Base-by-base conservation (phyloP, 192 early-diverging fungal species). In the Backusella macrospora region DNA sequence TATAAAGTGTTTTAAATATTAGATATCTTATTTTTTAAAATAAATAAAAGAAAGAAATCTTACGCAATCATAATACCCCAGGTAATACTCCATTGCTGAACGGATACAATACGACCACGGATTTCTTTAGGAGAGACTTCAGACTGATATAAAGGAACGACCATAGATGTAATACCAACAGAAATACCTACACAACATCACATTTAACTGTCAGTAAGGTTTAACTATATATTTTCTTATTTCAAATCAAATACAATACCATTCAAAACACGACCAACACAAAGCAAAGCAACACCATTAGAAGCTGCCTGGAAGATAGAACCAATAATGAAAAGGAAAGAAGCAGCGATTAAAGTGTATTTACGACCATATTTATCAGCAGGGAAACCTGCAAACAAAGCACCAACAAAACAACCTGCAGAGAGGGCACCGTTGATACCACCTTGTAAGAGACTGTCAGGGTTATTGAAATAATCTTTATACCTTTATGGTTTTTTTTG, bases 31-130 rank as follows among this genome's bases (percentile, higher is more conserved):
- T 42, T 85, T 76, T 68, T 86, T 87, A n/a, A 66, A 59, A 72
- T 47, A 29, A 70, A 26, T 3, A 34, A 55, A 80, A 85, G 5
- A 62, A n/a, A 2, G 18, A 23, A 23, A 49, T 62, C 40, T 73
- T 72, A 79, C 73, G 86, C 76, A 26, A 89, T 80, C 42, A 88
- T 78, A 18, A 90, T 91, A 74, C 95, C 96, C 88, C 94, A 93
- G 48, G 96, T 98, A 80, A 98, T 97, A 73, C 94, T 91, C 86
- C 94, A 92, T 80, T 98, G 96, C 75, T 96, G 92, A 62, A 96
- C 83, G 29, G 92, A 89, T 26, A 94, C 90, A 26, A 96, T 87
- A 40, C 93, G 90, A 42, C 95, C 95, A 78, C 95, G 93, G 79
- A 96, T 93, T 29, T 87, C 80, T 62, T 92, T 82, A 21, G 94